Base-by-base conservation (phyloP, 495 filamentous ascomycete species). In the Talaromyces nanjingensis region DNA sequence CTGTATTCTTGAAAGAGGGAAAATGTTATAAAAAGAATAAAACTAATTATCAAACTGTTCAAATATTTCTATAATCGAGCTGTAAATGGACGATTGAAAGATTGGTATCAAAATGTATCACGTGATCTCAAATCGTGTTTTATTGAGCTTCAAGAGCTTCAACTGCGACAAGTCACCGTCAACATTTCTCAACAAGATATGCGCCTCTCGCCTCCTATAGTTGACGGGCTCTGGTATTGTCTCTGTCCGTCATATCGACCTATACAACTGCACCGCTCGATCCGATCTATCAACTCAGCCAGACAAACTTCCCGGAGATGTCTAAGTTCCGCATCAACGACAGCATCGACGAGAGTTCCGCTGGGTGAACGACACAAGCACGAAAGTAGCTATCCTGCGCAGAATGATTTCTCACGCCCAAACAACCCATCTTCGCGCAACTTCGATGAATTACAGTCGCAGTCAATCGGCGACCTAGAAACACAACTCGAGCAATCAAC, bases 181-280 rank as follows among this genome's bases (percentile, higher is more conserved):
- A 14, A n/a, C 11, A 16, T 57, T 31, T 31, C 29, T 52, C 29
- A 8, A 22, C 11, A 27, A 33, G 29, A 47, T 6, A 62, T 62
- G 60, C 24, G 60, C 39, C 45, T 39, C 6, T 49, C 27, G 18
- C 60, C 78, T 64, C 68, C 85, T 34, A 70, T 80, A 33, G 65
- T 86, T 47, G 86, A 89, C 71, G 87, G 84, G 62, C 77, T 90
- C 53, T 89, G 85, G 86, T 82, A 84, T 68, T 87, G 82, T 73
- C 75, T 91, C 29, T 88, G 86, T 73, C 87, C 86, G 39, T 84
- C 81, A 56, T 78, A 86, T 63, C 77, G 59, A 22, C 61, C 59
- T 0, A 53, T 59, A 7, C 45, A 65, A 9, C 49, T 76, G 22
- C 61, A 47, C 63, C 65, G 65, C 24, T 62, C 65, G 7, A 45